These are phyloP conservation scores for Gliomastix tumulicola DNA, from an alignment of 2,329 filamentous ascomycete genomes.

Conservation along the genomic window DNA sequence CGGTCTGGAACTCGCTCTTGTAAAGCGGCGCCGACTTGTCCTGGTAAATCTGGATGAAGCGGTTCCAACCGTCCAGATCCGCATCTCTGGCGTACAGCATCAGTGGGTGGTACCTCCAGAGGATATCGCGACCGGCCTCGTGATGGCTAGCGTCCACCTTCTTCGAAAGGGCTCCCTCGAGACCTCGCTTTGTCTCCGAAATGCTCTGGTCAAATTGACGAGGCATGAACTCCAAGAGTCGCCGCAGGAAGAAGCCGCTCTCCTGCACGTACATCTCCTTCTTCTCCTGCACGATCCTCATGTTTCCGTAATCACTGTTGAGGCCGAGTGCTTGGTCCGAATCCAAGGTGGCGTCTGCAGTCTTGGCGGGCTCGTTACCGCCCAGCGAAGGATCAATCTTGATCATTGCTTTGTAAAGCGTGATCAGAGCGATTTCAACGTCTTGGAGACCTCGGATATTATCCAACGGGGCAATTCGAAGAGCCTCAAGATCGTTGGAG, in stretches of 20 bases:
- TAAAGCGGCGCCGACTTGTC: slow-evolving; percentile 70
- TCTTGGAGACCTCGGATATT: slow-evolving; percentile 63
- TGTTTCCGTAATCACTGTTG: slow-evolving; percentile 73
- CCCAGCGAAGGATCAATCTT: slow-evolving; percentile 84
- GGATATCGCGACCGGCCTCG: slow-evolving; percentile 60
- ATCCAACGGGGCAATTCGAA: slow-evolving; percentile 68
- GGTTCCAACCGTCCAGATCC: slow-evolving; percentile 74
- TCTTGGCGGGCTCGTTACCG: slow-evolving; percentile 38
- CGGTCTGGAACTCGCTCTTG: slow-evolving; percentile 73
- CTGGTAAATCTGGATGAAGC: slow-evolving; percentile 73
- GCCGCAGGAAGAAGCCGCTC: slow-evolving; percentile 67
- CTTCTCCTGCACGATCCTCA: slow-evolving; percentile 93
- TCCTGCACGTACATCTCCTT: slow-evolving; percentile 81
- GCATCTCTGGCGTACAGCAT: slow-evolving; percentile 85
- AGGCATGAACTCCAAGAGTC: slow-evolving; percentile 76
- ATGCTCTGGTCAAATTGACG: slow-evolving; percentile 73
- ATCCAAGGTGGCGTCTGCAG: slow-evolving; percentile 37
- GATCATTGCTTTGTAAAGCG: slow-evolving; percentile 84
- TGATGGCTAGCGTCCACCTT: slow-evolving; percentile 68
- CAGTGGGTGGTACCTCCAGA: slow-evolving; percentile 86
- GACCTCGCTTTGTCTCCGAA: slow-evolving; percentile 58
- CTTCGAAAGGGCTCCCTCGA: slow-evolving; percentile 52
- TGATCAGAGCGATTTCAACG: slow-evolving; percentile 70
- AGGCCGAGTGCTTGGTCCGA: slow-evolving; percentile 40
- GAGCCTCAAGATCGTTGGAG: slow-evolving; percentile 61